Evolutionary conservation across 768 basidiomycete genomes (phyloP).

Genomic region (Cystobasidium ongulense): DNA sequence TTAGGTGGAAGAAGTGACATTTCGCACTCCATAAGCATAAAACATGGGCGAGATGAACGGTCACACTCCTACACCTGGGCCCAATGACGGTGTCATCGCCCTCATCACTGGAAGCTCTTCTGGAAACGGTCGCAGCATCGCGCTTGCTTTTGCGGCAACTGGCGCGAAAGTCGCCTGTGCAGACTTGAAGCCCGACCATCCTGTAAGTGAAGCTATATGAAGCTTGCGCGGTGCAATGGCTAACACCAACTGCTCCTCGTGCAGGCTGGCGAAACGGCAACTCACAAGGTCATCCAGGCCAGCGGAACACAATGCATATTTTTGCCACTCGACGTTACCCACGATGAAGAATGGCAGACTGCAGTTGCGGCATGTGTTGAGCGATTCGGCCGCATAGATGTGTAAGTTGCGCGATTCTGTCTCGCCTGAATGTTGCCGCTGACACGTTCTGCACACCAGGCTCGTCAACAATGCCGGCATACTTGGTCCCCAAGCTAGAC

Average conservation of each 20-base stretch:
- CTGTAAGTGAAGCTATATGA: background rate
- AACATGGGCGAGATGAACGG: background rate
- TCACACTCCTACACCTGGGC: background rate
- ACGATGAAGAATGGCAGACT: conserved; percentile 7
- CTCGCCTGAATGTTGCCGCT: background rate
- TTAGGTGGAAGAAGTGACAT: background rate
- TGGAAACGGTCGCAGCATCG: conserved; percentile 9
- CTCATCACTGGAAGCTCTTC: background rate
- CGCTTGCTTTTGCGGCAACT: background rate
- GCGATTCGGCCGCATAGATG: background rate
- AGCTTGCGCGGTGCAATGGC: background rate
- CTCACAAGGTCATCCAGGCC: background rate
- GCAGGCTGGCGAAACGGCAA: background rate
- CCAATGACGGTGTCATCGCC: background rate
- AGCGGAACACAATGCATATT: background rate
- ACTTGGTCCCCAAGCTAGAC: background rate
- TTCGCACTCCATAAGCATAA: background rate
- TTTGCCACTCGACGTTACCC: background rate
- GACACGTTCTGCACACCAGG: background rate
- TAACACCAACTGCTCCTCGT: background rate
- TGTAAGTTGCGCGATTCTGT: background rate
- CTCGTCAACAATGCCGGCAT: conserved; percentile 2
- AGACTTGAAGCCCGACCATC: background rate
- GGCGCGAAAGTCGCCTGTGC: background rate
- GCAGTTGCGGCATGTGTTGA: background rate